Percentiles rank a stretch among this genome's conserved stretches.
These are phyloP conservation scores for Nannochloropsis gaditana DNA, from an alignment of 108 stramenopile genomes.

Conservation along the genomic window DNA sequence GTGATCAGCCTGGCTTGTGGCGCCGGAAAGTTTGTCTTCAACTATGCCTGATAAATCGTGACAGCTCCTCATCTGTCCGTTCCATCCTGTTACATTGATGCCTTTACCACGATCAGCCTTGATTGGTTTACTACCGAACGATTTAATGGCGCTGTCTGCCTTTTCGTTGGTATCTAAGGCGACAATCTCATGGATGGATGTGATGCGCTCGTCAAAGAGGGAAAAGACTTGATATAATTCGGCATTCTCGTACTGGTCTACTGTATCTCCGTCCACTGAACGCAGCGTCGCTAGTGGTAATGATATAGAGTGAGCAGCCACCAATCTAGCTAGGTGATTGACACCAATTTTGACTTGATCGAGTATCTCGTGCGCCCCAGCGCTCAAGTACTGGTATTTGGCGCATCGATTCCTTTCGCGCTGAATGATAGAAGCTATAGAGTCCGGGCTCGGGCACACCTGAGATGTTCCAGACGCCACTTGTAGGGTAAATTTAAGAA, in stretches of 20 bases:
- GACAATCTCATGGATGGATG: constrained; percentile 1
- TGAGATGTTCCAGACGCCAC: too few relatives aligned
- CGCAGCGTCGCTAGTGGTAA: neutral
- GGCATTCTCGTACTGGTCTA: neutral
- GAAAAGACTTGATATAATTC: neutral
- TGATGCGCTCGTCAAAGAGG: neutral
- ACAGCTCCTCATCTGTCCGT: too few relatives aligned
- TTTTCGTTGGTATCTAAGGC: constrained; percentile 20
- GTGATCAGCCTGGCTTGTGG: too few relatives aligned
- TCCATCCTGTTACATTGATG: too few relatives aligned
- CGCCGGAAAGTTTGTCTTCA: too few relatives aligned
- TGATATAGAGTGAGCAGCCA: neutral
- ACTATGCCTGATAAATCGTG: too few relatives aligned
- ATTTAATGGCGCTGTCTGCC: constrained; percentile 16
- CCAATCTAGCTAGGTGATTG: constrained; percentile 1
- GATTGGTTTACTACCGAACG: neutral
- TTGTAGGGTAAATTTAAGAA: neutral
- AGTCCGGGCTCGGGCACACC: too few relatives aligned
- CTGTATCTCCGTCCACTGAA: neutral
- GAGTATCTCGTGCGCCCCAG: neutral
- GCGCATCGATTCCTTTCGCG: neutral
- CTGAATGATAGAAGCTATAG: neutral
- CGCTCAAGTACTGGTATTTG: neutral
- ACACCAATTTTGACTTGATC: neutral
- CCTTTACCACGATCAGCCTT: neutral